Base-by-base conservation (phyloP, 305 asterid species). In the Fraxinus greggii region DNA sequence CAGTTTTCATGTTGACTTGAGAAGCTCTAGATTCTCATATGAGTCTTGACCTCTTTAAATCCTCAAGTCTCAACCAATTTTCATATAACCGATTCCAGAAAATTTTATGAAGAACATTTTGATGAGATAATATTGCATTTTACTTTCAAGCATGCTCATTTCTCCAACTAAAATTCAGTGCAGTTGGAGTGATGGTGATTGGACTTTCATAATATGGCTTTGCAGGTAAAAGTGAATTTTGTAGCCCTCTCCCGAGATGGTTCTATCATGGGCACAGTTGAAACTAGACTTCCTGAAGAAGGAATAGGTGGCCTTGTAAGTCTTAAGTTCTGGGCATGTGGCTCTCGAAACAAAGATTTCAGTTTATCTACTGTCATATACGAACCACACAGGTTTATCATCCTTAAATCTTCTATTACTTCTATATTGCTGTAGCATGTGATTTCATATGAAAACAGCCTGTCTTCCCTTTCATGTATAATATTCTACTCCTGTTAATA, bases 231-330 rank as follows among this genome's bases (percentile, higher is more conserved):
- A 82, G 97, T 96, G 88, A 93, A 88, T 88, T 85, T 94, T 88
- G 94, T 96, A 59, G 91, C 97, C 40, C 89, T 94, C 85, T 93
- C 98, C 77, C 90, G 75, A 24, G 98, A 96, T 87, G 97, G 98
- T 83, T 93, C 93, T 63, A 86, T 87, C 82, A 88, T 96, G 98
- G 83, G 91, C 86, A 93, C 99, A 23, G 95, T 93, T 74, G 99
- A 94, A 89, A 94, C 94, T 80, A 94, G 97, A 89, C 87, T 89
- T 54, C 89, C 98, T 83, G 99, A 96, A 89, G 98, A 94, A 86
- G 98, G 98, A 86, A 90, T 96, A 28, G 99, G 99, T 72, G 88
- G 94, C 86, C 94, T 94, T 81, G 91, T 92, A 84, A 86, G 94
- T 87, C 92, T 96, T 15, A 96, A 92, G 86, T 94, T 96, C 87